Evolutionary conservation across 768 basidiomycete genomes (phyloP).

Genomic region (Nevesoporus exiguus): DNA sequence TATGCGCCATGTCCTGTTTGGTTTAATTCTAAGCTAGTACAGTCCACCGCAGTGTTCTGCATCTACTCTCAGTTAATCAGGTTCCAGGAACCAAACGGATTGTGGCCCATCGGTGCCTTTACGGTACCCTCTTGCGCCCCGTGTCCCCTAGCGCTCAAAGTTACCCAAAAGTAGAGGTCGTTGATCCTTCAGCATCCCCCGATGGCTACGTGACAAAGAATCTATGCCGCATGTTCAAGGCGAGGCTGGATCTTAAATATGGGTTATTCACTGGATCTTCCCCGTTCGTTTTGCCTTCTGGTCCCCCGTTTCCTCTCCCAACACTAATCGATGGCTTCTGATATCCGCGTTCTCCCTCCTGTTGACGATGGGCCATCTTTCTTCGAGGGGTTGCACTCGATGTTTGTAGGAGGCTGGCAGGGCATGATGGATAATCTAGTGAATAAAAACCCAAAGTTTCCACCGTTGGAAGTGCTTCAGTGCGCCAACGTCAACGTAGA

Average conservation of each 20-base stretch:
- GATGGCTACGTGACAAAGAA: not conserved
- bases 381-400: slow-evolving; percentile 7
- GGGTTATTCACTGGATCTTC: not conserved
- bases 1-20: no score
- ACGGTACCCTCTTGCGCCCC: not conserved
- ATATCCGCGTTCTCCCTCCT: slow-evolving; percentile 20
- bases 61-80: no score
- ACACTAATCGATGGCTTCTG: slow-evolving; percentile 11
- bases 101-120: no score
- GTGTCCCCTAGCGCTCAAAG: not conserved
- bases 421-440: slow-evolving; percentile 6
- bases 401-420: slow-evolving; percentile 12
- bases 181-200: slow-evolving; percentile 14
- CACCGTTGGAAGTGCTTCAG: slow-evolving; percentile 29
- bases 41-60: no score
- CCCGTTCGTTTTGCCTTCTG: not conserved
- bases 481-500: slow-evolving; percentile 35
- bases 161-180: slow-evolving; percentile 11
- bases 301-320: not conserved
- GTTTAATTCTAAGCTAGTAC: no score
- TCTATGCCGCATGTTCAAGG: slow-evolving; percentile 14
- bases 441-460: slow-evolving; percentile 17
- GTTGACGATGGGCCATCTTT: slow-evolving; percentile 12
- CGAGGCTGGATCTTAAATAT: slow-evolving; percentile 13
- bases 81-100: no score